Base-by-base conservation (phyloP, 2,329 filamentous ascomycete genomes). In the Neoscytalidium dimidiatum region DNA sequence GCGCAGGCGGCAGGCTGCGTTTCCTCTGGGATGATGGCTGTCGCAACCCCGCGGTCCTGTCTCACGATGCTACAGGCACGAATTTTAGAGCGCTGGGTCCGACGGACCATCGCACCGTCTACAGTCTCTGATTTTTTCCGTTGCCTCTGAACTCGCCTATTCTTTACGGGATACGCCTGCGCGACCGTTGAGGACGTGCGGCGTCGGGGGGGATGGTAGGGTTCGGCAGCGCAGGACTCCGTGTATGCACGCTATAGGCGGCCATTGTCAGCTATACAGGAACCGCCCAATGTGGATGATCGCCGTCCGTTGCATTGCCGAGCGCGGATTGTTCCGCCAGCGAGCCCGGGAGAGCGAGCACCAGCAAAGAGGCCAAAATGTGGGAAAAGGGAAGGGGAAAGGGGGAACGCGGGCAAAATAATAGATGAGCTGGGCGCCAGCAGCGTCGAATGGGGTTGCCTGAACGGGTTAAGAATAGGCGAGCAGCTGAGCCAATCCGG, bases 41-140 rank as follows among this genome's bases (percentile, higher is more conserved):
- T 58, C 38, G 35, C 53, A 58, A 44, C 53, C 53, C 53, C 53
- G 53, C 56, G 41, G 38, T 60, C 56, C 56, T 60, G 56, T 60
- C 56, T 60, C 56, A 60, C 41, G 56, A 60, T 60, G 56, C 56
- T 33, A 60, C 56, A 44, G 28, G 43, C 11, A 41, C 26, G 43
- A 46, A 60, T 60, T 28, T 60, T 46, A 46, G 11, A 5, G 26
- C 4, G 9, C 14, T 41, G 38, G 38, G 26, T 31, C 53, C 41
- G 56, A 23, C 56, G 41, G 56, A 41, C 56, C 41, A 60, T 28
- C 26, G 26, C 56, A 60, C 56, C 56, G 56, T 21, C 56, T 41
- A 33, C 56, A 23, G n/a, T 19, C 49, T 52, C 49, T n/a, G n/a
- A 23, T 46, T 21, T 23, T 33, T 23, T 19, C 26, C 38, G 43